Evolutionary conservation across 2,329 filamentous ascomycete genomes (phyloP), one percentile per base, ranked within the genome.

Genomic region (Aspergillus japonicus): DNA sequence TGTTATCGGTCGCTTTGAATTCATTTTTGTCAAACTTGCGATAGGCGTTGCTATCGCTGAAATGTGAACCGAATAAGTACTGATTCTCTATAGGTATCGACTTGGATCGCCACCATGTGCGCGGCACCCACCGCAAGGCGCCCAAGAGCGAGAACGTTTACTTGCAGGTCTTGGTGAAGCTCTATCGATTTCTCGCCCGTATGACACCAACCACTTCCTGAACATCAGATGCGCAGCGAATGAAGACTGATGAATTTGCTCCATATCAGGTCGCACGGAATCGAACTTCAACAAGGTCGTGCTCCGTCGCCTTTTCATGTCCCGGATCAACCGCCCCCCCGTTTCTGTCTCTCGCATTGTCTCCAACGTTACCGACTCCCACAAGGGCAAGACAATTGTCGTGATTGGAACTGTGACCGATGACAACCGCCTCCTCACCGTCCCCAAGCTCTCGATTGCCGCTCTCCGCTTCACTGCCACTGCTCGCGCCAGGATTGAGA

Each of bases 71-170:
- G n/a, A 44, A 44, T n/a, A 44, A 44, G 16, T 44, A 55, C 66
- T 70, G 60, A 68, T 61, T 48, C 23, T 63, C 23, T 54, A 53
- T 65, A 82, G 80, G 80, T 81, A 82, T 82, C 78, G 81, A 83
- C 77, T 77, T 83, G 73, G 82, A 86, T 79, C 80, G 80, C 77
- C 84, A 87, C 80, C 84, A 87, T 81, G 83, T 86, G 78, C 81
- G 82, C 79, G 80, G 77, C 81, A 83, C 78, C 78, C 92, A 96
- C 86, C 91, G 92, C 82, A 92, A 90, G 87, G 92, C 91, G 72
- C 91, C 93, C 77, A 97, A 97, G 90, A 96, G 90, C 85, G 91
- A 96, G 85, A 96, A 97, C 87, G 91, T 94, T 77, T 96, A 97
- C 83, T 86, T 96, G 73, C 94, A 94, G 87, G 88, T 97, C 79